Conservation (phyloP, 148 eudicot genomes). For the Nepenthes gracilis region DNA sequence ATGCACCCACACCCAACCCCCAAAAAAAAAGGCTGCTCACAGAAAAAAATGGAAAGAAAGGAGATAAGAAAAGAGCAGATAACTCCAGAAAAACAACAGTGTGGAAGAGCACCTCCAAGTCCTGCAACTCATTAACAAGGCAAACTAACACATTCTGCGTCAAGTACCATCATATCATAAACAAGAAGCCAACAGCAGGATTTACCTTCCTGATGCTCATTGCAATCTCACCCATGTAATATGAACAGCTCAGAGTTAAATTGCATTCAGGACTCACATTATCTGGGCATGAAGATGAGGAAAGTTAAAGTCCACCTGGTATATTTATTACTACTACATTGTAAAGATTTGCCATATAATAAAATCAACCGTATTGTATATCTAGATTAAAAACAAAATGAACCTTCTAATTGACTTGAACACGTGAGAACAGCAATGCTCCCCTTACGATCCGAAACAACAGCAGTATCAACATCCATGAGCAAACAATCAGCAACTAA, state of each 20-base stretch:
- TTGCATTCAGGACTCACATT: conserved; percentile 88
- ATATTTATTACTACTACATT: not conserved
- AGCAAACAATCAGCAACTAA: conserved; percentile 89
- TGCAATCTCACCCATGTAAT: conserved; percentile 83
- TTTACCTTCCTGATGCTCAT: conserved; percentile 78
- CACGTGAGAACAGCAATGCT: conserved; percentile 67
- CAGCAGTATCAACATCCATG: conserved; percentile 66
- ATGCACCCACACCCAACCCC: too few relatives aligned
- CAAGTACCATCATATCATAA: too few relatives aligned
- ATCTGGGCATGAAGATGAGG: conserved; percentile 31
- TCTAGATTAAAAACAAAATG: not conserved
- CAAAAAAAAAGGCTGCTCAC: too few relatives aligned
- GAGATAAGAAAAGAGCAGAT: too few relatives aligned
- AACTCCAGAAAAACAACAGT: too few relatives aligned
- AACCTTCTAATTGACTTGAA: conserved; percentile 57
- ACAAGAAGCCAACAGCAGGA: not conserved
- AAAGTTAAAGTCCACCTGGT: conserved; percentile 2
- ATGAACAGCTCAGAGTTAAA: conserved; percentile 63
- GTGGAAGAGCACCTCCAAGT: too few relatives aligned
- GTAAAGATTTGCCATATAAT: not conserved
- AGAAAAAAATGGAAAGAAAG: too few relatives aligned
- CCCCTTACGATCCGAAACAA: conserved; percentile 91
- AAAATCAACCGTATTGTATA: too few relatives aligned
- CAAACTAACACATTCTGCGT: not conserved
- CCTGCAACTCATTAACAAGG: not conserved